Base-by-base conservation (phyloP, 2,329 filamentous ascomycete genomes). In the Penicillium polonicum region DNA sequence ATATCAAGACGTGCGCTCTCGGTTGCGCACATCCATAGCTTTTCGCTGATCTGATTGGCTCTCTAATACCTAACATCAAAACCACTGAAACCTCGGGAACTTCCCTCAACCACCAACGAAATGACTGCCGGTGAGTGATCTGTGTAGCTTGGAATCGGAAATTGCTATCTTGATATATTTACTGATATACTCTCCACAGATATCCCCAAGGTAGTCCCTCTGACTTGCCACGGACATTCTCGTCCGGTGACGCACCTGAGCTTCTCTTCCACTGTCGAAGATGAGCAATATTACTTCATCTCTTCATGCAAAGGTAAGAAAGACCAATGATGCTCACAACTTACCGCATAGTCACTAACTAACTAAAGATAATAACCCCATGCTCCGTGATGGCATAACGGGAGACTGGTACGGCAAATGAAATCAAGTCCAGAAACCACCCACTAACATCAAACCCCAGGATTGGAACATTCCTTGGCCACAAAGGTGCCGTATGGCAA, bases 401-500 rank as follows among this genome's bases (percentile, higher is more conserved):
- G 94, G 94, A 58, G 92, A 97, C 76, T 97, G 92, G 90, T 90
- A 80, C 59, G 81, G 65, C 42, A 21, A 21, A 27, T 54, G 31
- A 48, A 43, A 17, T 12, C 35, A 42, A 35, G 17, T 13, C 21
- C 27, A 35, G 36, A 42, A 38, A 9, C 13, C 36, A 23, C 4
- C 39, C 43, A 41, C 58, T 63, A 62, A 68, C 45, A 17, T 29
- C 51, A 55, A 21, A 5, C 68, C 46, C 13, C 57, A 85, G 84
- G 90, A 97, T 97, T 67, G 94, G 94, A 48, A 97, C 94, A 38
- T 97, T 97, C 73, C 88, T 99, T 69, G 94, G 94, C 41, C 94
- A 99, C 80, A 97, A 99, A 78, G 94, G 94, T 62, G 94, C 94
- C 38, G 93, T 97, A 59, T 99, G 94, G 92, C 92, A 97, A 79